Evolutionary conservation across 139 green algal species (phyloP).

Genomic region (Picochlorum costavermella): DNA sequence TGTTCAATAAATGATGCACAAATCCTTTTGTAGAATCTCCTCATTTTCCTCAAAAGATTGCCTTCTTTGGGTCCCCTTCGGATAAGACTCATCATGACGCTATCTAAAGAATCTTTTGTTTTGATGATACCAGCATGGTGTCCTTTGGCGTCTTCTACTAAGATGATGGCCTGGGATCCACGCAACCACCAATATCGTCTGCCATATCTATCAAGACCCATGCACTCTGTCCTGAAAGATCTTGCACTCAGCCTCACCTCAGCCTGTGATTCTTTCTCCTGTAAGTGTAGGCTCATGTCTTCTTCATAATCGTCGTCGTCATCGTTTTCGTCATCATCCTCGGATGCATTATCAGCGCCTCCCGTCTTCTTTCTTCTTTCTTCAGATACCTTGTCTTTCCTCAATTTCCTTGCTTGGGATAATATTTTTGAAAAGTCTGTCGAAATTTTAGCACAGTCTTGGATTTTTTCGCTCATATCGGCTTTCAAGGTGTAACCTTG

Average conservation of each 20-base stretch:
- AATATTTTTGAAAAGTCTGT: conserved; percentile 4
- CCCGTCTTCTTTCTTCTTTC: neutral
- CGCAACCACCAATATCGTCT: conserved; percentile 54
- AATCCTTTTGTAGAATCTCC: conserved; percentile 23
- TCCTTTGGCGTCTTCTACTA: conserved; percentile 32
- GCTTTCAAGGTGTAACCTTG: conserved; percentile 12
- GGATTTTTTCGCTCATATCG: conserved; percentile 18
- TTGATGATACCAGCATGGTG: conserved; percentile 15
- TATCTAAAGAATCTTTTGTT: conserved; percentile 33
- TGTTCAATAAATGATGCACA: neutral
- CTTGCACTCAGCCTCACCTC: conserved; percentile 12
- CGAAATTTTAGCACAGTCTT: neutral
- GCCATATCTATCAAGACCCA: conserved; percentile 53
- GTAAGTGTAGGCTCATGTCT: neutral
- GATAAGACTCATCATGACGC: conserved; percentile 31
- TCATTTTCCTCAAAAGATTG: conserved; percentile 33
- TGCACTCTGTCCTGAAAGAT: conserved; percentile 32
- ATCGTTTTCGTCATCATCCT: neutral
- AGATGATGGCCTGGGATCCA: conserved; percentile 20
- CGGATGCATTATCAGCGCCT: neutral
- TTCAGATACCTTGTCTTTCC: neutral
- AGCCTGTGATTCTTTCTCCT: neutral
- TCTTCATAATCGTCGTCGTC: conserved; percentile 2
- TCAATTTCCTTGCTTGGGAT: neutral
- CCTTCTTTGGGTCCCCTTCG: conserved; percentile 41